Evolutionary conservation across 73 alveolate species (phyloP).

Genomic region (Durusdinium trenchii): DNA sequence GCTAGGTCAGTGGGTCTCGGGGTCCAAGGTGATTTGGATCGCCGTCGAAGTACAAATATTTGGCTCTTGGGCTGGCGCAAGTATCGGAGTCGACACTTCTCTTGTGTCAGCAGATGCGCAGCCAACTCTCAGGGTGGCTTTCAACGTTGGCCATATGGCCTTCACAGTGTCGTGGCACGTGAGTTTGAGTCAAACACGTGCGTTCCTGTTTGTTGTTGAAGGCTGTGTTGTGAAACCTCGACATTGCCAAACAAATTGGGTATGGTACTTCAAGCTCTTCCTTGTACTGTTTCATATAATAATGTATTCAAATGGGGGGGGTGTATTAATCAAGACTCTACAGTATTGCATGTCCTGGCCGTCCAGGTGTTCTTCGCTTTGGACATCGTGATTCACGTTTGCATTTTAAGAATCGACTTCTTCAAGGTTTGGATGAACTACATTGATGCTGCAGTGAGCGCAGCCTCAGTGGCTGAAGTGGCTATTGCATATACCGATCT

Average conservation of each 20-base stretch:
- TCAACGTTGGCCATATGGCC: neutral
- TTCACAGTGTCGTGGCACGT: slow-evolving; percentile 26
- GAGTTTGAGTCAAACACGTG: no score
- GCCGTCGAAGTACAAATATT: slow-evolving; percentile 56
- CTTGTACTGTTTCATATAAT: no score
- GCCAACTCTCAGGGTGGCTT: neutral
- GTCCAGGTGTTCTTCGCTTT: slow-evolving; percentile 34
- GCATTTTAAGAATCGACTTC: neutral
- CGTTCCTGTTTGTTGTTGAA: no score
- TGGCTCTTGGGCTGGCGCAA: slow-evolving; percentile 14
- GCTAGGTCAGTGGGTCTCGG: no score
- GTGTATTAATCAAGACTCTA: no score
- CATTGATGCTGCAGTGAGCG: neutral
- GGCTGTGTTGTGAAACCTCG: no score
- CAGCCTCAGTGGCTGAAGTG: slow-evolving; percentile 52
- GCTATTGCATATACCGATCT: neutral
- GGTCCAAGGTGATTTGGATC: slow-evolving; percentile 40
- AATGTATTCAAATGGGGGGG: no score
- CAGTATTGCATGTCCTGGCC: no score
- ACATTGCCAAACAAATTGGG: no score
- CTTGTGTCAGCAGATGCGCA: slow-evolving; percentile 1
- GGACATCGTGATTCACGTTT: slow-evolving; percentile 26
- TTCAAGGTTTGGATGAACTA: slow-evolving; percentile 60
- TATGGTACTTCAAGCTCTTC: no score
- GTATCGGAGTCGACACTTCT: neutral